Base-by-base conservation (phyloP, 768 basidiomycete species). In the Tubosaeta sp. region DNA sequence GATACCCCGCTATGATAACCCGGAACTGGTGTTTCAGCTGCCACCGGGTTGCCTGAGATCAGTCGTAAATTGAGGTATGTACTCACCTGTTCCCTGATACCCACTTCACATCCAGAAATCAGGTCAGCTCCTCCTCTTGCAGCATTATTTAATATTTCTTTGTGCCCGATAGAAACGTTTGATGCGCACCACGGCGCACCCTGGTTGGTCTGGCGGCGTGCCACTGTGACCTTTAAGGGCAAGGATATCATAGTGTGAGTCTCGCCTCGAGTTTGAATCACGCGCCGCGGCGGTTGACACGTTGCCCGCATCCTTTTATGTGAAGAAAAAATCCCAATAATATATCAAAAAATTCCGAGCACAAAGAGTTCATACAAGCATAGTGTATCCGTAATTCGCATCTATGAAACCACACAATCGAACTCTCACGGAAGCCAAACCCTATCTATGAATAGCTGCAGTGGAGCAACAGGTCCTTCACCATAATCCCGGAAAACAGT, bases 371-470 rank as follows among this genome's bases (percentile, higher is more conserved):
- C 27, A 13, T 16, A 31, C 10, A 53, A 17, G 48, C 49, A 48
- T 38, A 50, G 51, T 35, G 29, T 17, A 49, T 35, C 43, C 43
- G 52, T 53, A 55, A 55, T 57, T 61, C 50, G 29, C 52, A 52
- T 63, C 63, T 65, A 63, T 51, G 17, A 46, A 44, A 48, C 3
- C 22, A 34, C 43, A 52, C 22, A 29, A 11, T 13, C 26, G 27
- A 59, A 49, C 50, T 51, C 53, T 55, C 46, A 47, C 47, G 51
- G 55, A 51, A 51, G 41, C 45, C 49, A 51, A 51, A 41, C 46
- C 52, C 43, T 34, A 22, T 57, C 61, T 54, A 66, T 55, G 63
- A 61, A 61, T 59, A 59, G 51, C 46, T 33, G 47, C 48, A 46
- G 45, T 46, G 41, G 34, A 50, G 35, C 46, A 46, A 43, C 43